These are phyloP conservation scores for Kodamaea derodonti DNA, from an alignment of 1,139 yeast species.

Conservation along the genomic window DNA sequence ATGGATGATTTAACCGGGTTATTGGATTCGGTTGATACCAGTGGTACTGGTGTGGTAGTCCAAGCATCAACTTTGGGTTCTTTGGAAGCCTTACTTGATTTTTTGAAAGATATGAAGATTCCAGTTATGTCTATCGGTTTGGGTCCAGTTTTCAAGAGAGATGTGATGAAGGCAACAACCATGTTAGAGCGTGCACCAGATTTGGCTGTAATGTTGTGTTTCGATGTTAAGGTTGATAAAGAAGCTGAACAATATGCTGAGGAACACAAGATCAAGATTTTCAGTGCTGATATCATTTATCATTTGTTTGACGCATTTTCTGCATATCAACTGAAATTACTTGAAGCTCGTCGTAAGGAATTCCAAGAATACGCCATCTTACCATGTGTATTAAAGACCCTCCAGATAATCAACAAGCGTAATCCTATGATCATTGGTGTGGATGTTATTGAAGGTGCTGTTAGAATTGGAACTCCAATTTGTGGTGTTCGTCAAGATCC, in stretches of 20 bases:
- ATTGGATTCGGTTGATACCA: slow-evolving; percentile 87
- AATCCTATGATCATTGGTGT: slow-evolving; percentile 99
- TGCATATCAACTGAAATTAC: slow-evolving; percentile 81
- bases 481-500: slow-evolving; percentile 92
- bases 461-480: slow-evolving; percentile 91
- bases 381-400: slow-evolving; percentile 92
- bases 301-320: slow-evolving; percentile 95
- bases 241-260: slow-evolving; percentile 98
- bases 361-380: slow-evolving; percentile 84
- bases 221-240: slow-evolving; percentile 93
- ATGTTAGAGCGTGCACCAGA: slow-evolving; percentile 97
- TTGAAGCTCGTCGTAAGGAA: slow-evolving; percentile 88
- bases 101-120: slow-evolving; percentile 96
- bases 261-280: slow-evolving; percentile 86
- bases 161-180: slow-evolving; percentile 94
- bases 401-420: slow-evolving; percentile 96
- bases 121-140: slow-evolving; percentile 98
- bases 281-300: slow-evolving; percentile 93
- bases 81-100: slow-evolving; percentile 91
- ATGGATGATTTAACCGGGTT: slow-evolving; percentile 98
- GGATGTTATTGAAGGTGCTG: slow-evolving; percentile 87
- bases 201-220: slow-evolving; percentile 93
- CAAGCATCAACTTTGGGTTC: slow-evolving; percentile 99
- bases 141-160: slow-evolving; percentile 97
- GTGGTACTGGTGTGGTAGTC: slow-evolving; percentile 96